Conservation (phyloP, 352 stramenopile species). For the Thraustochytrium sp. region DNA sequence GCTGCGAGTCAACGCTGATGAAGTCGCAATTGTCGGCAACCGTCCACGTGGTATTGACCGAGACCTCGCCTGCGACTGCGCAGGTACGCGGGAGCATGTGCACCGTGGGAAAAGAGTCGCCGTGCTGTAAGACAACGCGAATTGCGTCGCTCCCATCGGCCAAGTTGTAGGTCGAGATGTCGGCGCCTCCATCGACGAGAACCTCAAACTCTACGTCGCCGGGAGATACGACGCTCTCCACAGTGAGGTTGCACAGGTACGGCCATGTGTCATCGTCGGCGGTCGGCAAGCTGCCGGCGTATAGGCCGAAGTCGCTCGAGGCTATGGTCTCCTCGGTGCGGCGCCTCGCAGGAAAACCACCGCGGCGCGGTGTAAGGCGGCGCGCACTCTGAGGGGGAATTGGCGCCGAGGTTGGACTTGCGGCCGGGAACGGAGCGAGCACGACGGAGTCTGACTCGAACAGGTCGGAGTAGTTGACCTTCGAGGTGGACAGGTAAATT, state of each 20-base stretch:
- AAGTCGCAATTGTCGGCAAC: not conserved
- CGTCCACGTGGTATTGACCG: not conserved
- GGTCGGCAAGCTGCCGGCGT: not conserved
- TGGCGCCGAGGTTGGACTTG: not conserved
- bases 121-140: not conserved
- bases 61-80: not conserved
- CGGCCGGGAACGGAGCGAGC: not conserved
- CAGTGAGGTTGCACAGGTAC: slow-evolving; percentile 30
- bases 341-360: too few relatives aligned
- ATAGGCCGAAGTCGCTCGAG: not conserved
- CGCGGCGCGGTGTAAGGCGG: too few relatives aligned
- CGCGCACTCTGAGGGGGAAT: too few relatives aligned
- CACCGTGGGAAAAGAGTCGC: not conserved
- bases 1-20: not conserved
- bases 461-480: not conserved
- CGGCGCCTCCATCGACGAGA: not conserved
- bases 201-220: not conserved
- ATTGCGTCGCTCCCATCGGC: not conserved
- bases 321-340: too few relatives aligned
- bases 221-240: not conserved
- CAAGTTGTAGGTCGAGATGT: not conserved
- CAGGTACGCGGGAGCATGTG: not conserved
- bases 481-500: not conserved
- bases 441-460: not conserved
- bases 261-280: not conserved